Base-by-base conservation (phyloP, 2,329 filamentous ascomycete genomes). In the Xylaria sp. region DNA sequence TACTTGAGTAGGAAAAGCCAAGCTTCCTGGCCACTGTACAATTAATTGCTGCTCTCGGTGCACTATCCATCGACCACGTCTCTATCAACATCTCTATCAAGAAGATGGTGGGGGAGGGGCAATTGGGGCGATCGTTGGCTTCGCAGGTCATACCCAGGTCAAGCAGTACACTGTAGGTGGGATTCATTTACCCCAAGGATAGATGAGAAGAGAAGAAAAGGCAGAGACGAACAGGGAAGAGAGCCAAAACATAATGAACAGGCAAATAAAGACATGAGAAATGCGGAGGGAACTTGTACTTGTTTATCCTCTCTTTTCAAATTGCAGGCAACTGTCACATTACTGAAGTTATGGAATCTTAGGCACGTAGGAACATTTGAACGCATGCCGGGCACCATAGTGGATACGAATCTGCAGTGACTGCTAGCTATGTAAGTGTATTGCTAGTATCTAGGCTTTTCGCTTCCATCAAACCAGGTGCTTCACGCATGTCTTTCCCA, bases 221-320 rank as follows among this genome's bases (percentile, higher is more conserved):
- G 28, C 28, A 28, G 28, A 28, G 28, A 28, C 59, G 25, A 54
- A 33, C 4, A 15, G 54, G 13, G 18, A 31, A 55, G 28, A 54
- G 18, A 46, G 13, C 18, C n/a, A n/a, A 55, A 7, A 39, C 28
- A 48, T 28, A 46, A 15, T 28, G 23, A 13, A 48, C 43, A 49
- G 39, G 41, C 61, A 49, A 28, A 41, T 41, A 43, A 56, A 56
- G 33, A n/a, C 12, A 10, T 57, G 15, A 64, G 49, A 64, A 64
- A 49, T 43, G n/a, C 20, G 8, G 15, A 33, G 15, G 46, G 41
- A 33, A 1, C 41, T 6, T 18, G 49, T 23, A 36, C 28, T 51
- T 36, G 39, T 39, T 28, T 28, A 28, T 28, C 28, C 28, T 28
- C 28, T 28, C 28, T 3, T 28, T 28, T 28, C 28, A 28, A 28